phyloP scores from a whole-genome alignment of 2,329 filamentous ascomycete genomes.

The Coniochaeta sp. region DNA sequence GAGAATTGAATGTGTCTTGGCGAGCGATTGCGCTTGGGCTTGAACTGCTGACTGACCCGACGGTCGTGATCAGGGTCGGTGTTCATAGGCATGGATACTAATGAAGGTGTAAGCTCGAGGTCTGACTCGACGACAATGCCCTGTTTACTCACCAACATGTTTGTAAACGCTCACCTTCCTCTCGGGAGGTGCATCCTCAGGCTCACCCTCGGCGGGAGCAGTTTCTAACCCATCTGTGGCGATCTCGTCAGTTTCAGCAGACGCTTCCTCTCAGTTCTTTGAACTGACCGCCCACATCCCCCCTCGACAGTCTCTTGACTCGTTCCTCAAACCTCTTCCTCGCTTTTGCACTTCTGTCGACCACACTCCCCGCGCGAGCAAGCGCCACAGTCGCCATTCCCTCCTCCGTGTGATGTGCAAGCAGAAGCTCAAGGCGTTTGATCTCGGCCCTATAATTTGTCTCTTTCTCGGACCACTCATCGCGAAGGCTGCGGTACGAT shows the following conservation, averaged over 20 bases:
- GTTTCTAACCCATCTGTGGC: background rate
- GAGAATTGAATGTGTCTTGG: background rate
- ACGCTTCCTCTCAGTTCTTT: background rate
- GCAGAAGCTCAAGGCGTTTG: constrained; percentile 27
- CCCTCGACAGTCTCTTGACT: constrained; percentile 17
- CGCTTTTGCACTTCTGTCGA: constrained; percentile 25
- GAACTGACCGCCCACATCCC: constrained; percentile 4
- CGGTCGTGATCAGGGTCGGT: constrained; percentile 5
- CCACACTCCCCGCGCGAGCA: constrained; percentile 32
- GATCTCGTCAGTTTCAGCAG: background rate
- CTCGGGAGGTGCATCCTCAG: background rate
- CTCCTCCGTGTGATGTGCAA: constrained; percentile 24
- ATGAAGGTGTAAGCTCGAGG: background rate
- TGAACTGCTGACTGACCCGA: constrained; percentile 7
- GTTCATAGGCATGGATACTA: background rate
- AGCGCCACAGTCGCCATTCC: constrained; percentile 37
- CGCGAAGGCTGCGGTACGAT: constrained; percentile 26
- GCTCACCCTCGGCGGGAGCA: background rate
- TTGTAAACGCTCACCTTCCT: background rate
- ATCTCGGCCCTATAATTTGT: constrained; percentile 29
- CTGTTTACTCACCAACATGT: constrained; percentile 3
- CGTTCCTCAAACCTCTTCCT: constrained; percentile 22
- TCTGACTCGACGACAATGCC: background rate
- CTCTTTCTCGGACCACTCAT: constrained; percentile 31
- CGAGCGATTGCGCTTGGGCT: background rate